Evolutionary conservation across 2,329 filamentous ascomycete species (phyloP), one percentile per base, ranked within the genome.

Genomic region (Talaromyces sp.): DNA sequence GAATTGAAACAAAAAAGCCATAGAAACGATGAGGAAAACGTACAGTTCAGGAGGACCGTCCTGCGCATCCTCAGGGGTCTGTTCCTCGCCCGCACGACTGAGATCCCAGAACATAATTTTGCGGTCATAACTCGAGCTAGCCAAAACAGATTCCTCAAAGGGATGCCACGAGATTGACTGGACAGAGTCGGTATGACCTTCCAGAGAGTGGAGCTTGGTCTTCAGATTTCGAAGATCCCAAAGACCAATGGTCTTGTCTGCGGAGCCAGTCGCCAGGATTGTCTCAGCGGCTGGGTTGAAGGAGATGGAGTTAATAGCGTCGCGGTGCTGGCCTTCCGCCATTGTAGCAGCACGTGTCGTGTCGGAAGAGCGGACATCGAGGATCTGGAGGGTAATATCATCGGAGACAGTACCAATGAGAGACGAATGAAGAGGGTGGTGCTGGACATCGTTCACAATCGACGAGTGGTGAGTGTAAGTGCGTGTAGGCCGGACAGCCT

Each of bases 41-140:
- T 81, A 94, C 89, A 99, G 80, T 75, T 99, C 94, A 47, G 94
- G 93, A 1, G 92, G 90, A 0, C 94, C 94, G 69, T 99, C 94
- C 64, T 97, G 93, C 45, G 88, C 88, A 72, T 99, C 94, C 62
- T 99, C 95, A 2, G 91, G 91, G 10, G 90, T 87, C 74, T 97
- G 94, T 76, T 99, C 94, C 67, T 96, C 91, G 43, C 95, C 94
- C 40, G 95, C 88, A 50, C 88, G 86, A 65, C 90, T 92, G 40
- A 97, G 80, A 70, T 99, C 94, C 94, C 94, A 99, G 77, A 97
- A 94, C 70, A 96, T 88, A 59, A 99, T 89, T 62, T 95, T 86
- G 42, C 94, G 85, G 70, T 99, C 94, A 69, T 97, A 95, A 70
- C 91, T 92, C 45, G 88, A 90, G 66, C 91, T 97, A 50, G 91